Evolutionary conservation across 1,284 basidiomycete species (phyloP).

Genomic region (Hymenochaete sp.): DNA sequence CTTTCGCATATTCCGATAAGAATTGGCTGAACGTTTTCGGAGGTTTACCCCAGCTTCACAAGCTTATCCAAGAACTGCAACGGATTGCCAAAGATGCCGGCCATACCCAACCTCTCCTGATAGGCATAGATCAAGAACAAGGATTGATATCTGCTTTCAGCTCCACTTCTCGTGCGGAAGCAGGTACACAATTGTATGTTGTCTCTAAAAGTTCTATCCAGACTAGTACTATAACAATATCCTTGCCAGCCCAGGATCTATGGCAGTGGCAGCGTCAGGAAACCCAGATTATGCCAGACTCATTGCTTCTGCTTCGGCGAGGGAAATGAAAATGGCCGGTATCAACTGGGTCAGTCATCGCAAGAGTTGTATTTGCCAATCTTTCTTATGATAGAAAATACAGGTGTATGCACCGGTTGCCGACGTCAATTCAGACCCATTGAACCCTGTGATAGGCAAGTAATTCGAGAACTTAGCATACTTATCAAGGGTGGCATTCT

Average conservation of each 20-base stretch:
- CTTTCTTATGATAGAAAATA: too few species aligned
- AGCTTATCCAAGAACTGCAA: constrained; percentile 43
- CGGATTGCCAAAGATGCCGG: constrained; percentile 45
- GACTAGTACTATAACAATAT: not conserved
- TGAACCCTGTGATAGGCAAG: constrained; percentile 63
- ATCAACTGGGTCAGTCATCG: constrained; percentile 73
- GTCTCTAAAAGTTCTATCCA: not conserved
- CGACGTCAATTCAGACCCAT: constrained; percentile 57
- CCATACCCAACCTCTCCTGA: constrained; percentile 47
- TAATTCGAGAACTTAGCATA: not conserved
- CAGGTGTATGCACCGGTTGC: constrained; percentile 58
- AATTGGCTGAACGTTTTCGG: not conserved
- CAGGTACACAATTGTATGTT: constrained; percentile 61
- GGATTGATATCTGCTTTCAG: constrained; percentile 60
- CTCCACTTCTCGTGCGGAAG: constrained; percentile 28
- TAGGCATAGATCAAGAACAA: constrained; percentile 67
- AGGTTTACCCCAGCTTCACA: constrained; percentile 45
- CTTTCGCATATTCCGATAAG: not conserved
- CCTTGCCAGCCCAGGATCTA: constrained; percentile 52
- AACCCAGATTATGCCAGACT: constrained; percentile 37
- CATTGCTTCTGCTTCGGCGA: constrained; percentile 41
- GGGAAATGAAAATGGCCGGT: constrained; percentile 50
- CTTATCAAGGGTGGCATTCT: not conserved
- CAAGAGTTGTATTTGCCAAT: too few species aligned
- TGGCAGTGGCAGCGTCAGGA: constrained; percentile 55